phyloP scores from a whole-genome alignment of 106 monocot genomes.

The Platanthera guangdongensis region DNA sequence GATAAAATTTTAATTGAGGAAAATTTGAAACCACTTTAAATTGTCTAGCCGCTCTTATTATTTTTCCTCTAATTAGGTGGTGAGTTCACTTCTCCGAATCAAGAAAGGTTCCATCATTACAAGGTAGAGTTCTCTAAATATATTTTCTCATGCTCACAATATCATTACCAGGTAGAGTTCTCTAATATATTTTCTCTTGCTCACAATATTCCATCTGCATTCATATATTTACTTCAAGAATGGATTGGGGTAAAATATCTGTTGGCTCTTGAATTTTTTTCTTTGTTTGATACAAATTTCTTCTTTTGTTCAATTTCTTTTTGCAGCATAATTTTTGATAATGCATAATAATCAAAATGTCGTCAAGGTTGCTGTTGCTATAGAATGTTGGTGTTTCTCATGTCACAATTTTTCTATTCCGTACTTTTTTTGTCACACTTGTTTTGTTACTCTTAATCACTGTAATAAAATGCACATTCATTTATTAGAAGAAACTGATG shows the following conservation, averaged over 20 bases:
- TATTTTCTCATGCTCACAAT: not conserved
- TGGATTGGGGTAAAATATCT: not conserved
- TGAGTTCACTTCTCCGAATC: conserved; percentile 98
- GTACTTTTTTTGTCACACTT: not conserved
- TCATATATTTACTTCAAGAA: not conserved
- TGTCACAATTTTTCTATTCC: not conserved
- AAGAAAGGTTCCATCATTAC: conserved; percentile 98
- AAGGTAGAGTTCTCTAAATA: conserved; percentile 35
- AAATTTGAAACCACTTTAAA: not conserved
- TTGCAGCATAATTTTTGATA: not conserved
- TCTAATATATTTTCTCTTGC: not conserved
- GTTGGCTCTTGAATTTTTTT: not conserved
- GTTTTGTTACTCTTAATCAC: not conserved
- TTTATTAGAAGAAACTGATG: too few species aligned
- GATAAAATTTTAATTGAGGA: not conserved
- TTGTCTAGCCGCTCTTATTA: not conserved
- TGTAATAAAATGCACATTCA: too few species aligned
- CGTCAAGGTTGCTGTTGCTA: not conserved
- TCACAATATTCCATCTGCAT: not conserved
- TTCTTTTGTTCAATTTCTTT: not conserved
- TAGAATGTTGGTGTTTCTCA: not conserved
- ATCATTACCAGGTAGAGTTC: not conserved
- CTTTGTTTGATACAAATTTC: not conserved
- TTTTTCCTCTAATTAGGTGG: conserved; percentile 49
- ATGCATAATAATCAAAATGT: not conserved